Evolutionary conservation across 2,329 filamentous ascomycete species (phyloP), one percentile per base, ranked within the genome.

Genomic region (Aureobasidium zeae): DNA sequence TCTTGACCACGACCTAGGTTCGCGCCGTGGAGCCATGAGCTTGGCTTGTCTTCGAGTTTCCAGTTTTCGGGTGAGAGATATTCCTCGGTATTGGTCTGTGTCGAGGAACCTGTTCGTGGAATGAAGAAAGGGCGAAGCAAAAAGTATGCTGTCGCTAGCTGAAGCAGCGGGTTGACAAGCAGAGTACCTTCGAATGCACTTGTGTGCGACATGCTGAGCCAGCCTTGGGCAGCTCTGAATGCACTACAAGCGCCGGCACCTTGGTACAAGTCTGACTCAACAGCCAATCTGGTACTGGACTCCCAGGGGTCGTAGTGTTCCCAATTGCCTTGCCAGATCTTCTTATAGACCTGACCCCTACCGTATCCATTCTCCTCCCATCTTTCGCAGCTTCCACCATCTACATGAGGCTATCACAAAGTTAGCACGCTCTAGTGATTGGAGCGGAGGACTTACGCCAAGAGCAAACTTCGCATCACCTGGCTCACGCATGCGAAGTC

Each of bases 201-300:
- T 0, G 78, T 81, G n/a, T 69, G 65, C 46, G 81, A 86, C 72
- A 95, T 81, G 48, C 75, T 76, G 41, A 95, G 63, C 88, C 88
- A 95, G 13, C 86, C 88, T 63, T 95, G 88, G 61, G 85, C 89
- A 72, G 86, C 83, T 28, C 89, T 75, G 63, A 94, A 87, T 69
- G 87, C 86, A 33, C 74, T 81, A 63, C 86, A 94, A 1, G 83
- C 79, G 0, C 88, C 87, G 0, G 86, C 72, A 0, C 87, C 86
- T 38, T 85, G 72, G 59, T 95, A 91, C 24, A 88, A 65, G 60
- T 94, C 81, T 48, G 76, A 79, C 2, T 77, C 73, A 3, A 82
- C 85, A 0, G 66, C 63, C 0, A 89, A 69, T 3, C 88, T 74
- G 5, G 75, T 73, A 50, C 74, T 77, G 0, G 79, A 79, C 54